A percentile compares a stretch with the other conserved stretches of the same genome.
Evolutionary conservation across 768 basidiomycete species (phyloP).

Genomic region (Dendrothele bispora): DNA sequence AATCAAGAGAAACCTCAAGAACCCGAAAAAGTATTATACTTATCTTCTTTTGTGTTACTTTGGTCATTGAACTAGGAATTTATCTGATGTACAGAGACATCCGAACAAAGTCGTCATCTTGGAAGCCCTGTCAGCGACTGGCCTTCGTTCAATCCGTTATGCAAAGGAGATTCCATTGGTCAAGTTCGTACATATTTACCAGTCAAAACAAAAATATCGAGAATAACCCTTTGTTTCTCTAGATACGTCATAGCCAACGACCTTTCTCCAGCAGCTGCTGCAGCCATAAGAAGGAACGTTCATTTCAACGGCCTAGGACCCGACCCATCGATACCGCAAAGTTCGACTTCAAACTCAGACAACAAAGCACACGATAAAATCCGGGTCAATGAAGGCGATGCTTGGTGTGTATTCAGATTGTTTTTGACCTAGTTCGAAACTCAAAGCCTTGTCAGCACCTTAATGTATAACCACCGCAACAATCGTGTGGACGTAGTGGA

Average conservation of each 20-base stretch:
- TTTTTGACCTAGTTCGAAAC: not conserved
- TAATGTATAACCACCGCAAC: slow-evolving; percentile 89
- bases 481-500: slow-evolving; percentile 94
- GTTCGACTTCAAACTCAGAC: slow-evolving; percentile 14
- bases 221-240: too few relatives aligned
- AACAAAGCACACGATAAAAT: slow-evolving; percentile 49
- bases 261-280: slow-evolving; percentile 76
- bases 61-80: too few relatives aligned
- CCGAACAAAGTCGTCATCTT: slow-evolving; percentile 75
- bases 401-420: slow-evolving; percentile 58
- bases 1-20: too few relatives aligned
- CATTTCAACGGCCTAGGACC: slow-evolving; percentile 71
- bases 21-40: too few relatives aligned
- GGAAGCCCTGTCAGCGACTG: slow-evolving; percentile 95
- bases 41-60: too few relatives aligned
- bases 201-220: too few relatives aligned
- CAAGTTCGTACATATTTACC: slow-evolving; percentile 55
- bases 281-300: slow-evolving; percentile 85
- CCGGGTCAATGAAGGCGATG: slow-evolving; percentile 88
- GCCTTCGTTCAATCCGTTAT: slow-evolving; percentile 93
- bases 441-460: slow-evolving; percentile 47
- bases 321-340: slow-evolving; percentile 20
- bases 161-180: slow-evolving; percentile 94
- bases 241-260: slow-evolving; percentile 97
- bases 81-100: slow-evolving; percentile 40